phyloP scores from a whole-genome alignment of 345 rosid genomes.

The Brassica rapa region DNA sequence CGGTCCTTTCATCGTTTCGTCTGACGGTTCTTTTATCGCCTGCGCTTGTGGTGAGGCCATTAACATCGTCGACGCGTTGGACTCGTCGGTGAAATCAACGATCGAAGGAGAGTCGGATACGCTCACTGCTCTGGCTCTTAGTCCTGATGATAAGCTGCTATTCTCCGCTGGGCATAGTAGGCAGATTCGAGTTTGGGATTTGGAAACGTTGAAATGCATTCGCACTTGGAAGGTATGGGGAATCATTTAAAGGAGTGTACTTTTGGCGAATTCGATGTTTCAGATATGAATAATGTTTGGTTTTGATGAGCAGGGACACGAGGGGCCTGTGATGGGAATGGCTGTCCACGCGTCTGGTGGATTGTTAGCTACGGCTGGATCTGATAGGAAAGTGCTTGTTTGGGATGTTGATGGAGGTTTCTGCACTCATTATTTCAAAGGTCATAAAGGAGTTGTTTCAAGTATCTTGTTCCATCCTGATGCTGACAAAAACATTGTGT shows the following conservation, averaged over 20 bases:
- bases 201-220: slow-evolving; percentile 66
- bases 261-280: background rate
- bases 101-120: slow-evolving; percentile 72
- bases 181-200: slow-evolving; percentile 90
- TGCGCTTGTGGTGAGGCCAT: slow-evolving; percentile 78
- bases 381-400: slow-evolving; percentile 94
- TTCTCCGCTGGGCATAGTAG: slow-evolving; percentile 93
- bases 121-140: slow-evolving; percentile 75
- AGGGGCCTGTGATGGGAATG: slow-evolving; percentile 92
- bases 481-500: slow-evolving; percentile 60
- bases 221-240: slow-evolving; percentile 87
- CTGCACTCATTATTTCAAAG: slow-evolving; percentile 93
- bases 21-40: slow-evolving; percentile 74
- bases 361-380: slow-evolving; percentile 92
- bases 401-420: slow-evolving; percentile 99
- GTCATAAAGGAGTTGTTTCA: slow-evolving; percentile 86
- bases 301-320: slow-evolving; percentile 66
- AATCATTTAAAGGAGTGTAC: background rate
- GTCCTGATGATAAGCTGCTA: slow-evolving; percentile 76
- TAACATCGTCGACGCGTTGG: slow-evolving; percentile 68
- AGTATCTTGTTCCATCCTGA: slow-evolving; percentile 83
- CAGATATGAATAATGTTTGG: background rate
- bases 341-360: slow-evolving; percentile 94
- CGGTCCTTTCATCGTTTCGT: slow-evolving; percentile 77
- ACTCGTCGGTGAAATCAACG: slow-evolving; percentile 57